phyloP scores from a whole-genome alignment of 2,329 filamentous ascomycete species.

The Sclerotinia spermophila region DNA sequence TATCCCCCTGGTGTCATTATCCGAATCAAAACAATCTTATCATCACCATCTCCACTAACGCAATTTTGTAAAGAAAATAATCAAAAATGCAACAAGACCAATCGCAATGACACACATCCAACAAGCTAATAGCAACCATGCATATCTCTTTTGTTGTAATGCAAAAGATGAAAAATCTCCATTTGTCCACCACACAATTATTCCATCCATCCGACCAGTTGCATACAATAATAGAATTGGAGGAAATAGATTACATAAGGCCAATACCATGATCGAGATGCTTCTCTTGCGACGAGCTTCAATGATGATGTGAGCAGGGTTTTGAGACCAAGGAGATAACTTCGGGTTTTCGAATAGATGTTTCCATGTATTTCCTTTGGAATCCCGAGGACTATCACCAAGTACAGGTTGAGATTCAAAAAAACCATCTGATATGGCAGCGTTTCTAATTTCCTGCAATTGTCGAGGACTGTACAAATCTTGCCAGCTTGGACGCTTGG shows the following conservation, averaged over 20 bases:
- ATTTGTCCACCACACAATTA: constrained; percentile 31
- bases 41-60: neutral
- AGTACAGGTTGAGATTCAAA: constrained; percentile 19
- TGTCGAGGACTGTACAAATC: constrained; percentile 31
- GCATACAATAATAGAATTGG: constrained; percentile 32
- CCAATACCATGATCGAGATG: constrained; percentile 29
- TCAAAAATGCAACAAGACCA: constrained; percentile 26
- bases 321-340: constrained; percentile 23
- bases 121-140: constrained; percentile 22
- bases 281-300: constrained; percentile 22
- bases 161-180: constrained; percentile 29
- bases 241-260: constrained; percentile 32
- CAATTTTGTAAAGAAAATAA: constrained; percentile 17
- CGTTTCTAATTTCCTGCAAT: constrained; percentile 23
- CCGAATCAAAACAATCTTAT: neutral
- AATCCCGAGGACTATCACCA: neutral
- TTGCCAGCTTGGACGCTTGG: constrained; percentile 29
- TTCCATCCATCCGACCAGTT: constrained; percentile 29
- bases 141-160: constrained; percentile 29
- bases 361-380: constrained; percentile 20
- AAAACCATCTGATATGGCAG: constrained; percentile 27
- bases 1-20: neutral
- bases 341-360: constrained; percentile 26
- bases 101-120: constrained; percentile 25
- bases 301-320: constrained; percentile 21